Evolutionary conservation across 352 stramenopile species (phyloP), one percentile per base, ranked within the genome.

Genomic region (Phytopythium delawarense): DNA sequence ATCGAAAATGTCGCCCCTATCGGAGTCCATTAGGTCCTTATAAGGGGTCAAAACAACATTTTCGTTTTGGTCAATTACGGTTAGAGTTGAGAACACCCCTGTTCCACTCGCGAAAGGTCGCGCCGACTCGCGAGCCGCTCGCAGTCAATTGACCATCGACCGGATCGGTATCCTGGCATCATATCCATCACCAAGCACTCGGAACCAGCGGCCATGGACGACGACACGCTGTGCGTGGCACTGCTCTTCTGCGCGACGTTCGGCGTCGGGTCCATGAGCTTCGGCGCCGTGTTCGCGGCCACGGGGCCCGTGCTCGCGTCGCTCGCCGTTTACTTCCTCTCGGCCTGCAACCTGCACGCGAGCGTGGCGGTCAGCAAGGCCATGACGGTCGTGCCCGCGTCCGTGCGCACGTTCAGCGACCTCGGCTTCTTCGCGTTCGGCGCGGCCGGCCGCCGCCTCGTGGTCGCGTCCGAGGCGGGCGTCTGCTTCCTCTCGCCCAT

Each of bases 211-310:
- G 18, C 32, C 32, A 34, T 57, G 34, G 61, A 42, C n/a, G 78
- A 92, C 63, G 80, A 92, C 57, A 49, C 69, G 9, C 57, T 84
- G 63, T 87, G 78, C 61, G 72, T 87, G 48, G 78, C 76, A 40
- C 59, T 90, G 62, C 78, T 89, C 51, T 92, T 89, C 72, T 89
- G 80, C 70, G 78, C 78, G 62, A 89, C 78, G 28, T 89, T 90
- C 58, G 77, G 83, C 34, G 79, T 90, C 53, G 80, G 79, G 11
- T 89, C 80, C 48, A 86, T 89, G 72, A 89, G 80, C 64, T 90
- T 92, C 56, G 77, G 80, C 40, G 68, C 78, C 51, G 69, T 89
- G 28, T 92, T 90, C 58, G 80, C 78, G 4, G 72, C 78, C 30
- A 71, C 80, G 1, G 80, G 83, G 0, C 78, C 80, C 18, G 59